Evolutionary conservation across 805 yeast species (phyloP).

Genomic region (Cyberlindnera maritima): DNA sequence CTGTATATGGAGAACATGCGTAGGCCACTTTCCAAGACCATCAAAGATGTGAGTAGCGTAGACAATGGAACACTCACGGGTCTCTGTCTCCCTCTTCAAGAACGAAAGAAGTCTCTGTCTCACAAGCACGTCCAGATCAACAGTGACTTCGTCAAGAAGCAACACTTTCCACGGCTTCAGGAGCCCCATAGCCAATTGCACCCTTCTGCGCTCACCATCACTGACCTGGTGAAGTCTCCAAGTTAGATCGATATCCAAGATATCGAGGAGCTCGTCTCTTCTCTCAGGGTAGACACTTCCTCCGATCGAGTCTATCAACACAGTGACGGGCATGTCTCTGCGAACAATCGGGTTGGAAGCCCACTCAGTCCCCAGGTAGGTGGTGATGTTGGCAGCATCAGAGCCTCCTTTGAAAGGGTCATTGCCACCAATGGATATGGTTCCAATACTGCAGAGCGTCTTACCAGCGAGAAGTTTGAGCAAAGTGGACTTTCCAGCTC

Average conservation of each 20-base stretch:
- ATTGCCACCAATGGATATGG: conserved; percentile 68
- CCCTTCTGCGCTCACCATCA: conserved; percentile 94
- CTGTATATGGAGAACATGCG: conserved; percentile 72
- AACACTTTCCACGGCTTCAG: conserved; percentile 86
- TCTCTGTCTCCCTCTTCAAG: conserved; percentile 67
- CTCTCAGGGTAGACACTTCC: conserved; percentile 69
- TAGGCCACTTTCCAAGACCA: conserved; percentile 91
- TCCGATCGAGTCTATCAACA: conserved; percentile 78
- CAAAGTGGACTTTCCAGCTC: conserved; percentile 95
- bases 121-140: conserved; percentile 91
- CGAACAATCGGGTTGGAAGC: conserved; percentile 87
- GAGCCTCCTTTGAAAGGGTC: conserved; percentile 77
- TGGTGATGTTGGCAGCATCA: conserved; percentile 49
- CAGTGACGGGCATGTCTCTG: conserved; percentile 84
- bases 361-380: conserved; percentile 97
- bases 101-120: conserved; percentile 71
- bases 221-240: conserved; percentile 94
- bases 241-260: conserved; percentile 78
- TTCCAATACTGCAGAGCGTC: conserved; percentile 74
- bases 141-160: conserved; percentile 94
- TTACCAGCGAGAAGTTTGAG: conserved; percentile 87
- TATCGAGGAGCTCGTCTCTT: conserved; percentile 68
- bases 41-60: conserved; percentile 98
- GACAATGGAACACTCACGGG: conserved; percentile 71
- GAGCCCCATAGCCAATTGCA: conserved; percentile 91